Evolutionary conservation across 2,329 filamentous ascomycete species (phyloP).

Genomic region (Karstenula rhodostoma): DNA sequence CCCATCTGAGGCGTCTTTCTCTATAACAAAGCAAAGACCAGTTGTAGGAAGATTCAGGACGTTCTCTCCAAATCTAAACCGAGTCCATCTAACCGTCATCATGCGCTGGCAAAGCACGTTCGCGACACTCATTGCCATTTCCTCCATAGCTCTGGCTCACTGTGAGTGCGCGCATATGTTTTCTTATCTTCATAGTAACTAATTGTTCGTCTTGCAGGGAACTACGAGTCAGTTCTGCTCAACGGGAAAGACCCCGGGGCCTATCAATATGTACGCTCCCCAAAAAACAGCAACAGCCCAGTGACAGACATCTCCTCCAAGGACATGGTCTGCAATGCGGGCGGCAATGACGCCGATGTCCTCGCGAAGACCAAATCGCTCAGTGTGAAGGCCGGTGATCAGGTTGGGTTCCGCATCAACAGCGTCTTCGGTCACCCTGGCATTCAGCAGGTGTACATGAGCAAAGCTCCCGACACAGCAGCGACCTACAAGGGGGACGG

Average conservation of each 20-base stretch:
- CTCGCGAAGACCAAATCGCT: conserved; percentile 16
- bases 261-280: conserved; percentile 14
- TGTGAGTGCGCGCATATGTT: neutral
- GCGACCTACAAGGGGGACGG: conserved; percentile 70
- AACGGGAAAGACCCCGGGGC: conserved; percentile 10
- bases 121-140: neutral
- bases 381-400: conserved; percentile 45
- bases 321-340: conserved; percentile 27
- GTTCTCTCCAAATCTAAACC: neutral
- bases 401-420: conserved; percentile 55
- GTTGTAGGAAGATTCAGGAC: neutral
- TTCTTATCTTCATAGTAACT: neutral
- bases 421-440: conserved; percentile 44
- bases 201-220: neutral
- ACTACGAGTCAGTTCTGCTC: conserved; percentile 7
- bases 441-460: conserved; percentile 62
- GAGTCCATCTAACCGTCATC: neutral
- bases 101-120: neutral
- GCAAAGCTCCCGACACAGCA: conserved; percentile 61
- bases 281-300: conserved; percentile 23
- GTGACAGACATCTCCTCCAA: conserved; percentile 20
- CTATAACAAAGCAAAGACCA: too few relatives aligned
- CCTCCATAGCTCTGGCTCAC: neutral
- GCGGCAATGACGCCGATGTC: conserved; percentile 16
- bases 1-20: too few relatives aligned